Evolutionary conservation across 2,329 filamentous ascomycete species (phyloP), one percentile per base, ranked within the genome.

Genomic region (Sclerotinia sclerotiorum): DNA sequence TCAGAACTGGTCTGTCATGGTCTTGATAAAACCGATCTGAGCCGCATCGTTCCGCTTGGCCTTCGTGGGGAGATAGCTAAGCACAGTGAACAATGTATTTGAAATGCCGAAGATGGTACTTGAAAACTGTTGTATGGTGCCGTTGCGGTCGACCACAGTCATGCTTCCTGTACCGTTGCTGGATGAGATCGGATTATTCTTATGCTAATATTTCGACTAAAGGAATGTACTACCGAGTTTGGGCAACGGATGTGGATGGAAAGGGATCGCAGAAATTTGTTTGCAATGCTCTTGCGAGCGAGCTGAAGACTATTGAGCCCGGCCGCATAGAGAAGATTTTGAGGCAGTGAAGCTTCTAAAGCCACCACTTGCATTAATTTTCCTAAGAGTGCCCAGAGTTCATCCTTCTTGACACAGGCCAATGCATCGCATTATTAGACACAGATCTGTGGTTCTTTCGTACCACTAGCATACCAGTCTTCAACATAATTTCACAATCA

Each of bases 71-170:
- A 64, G 1, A 52, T 75, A 15, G 63, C 46, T 2, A 66, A 65
- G 19, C 44, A 60, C 49, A 72, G 71, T 51, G 65, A 56, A 29
- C 39, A 68, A 44, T 67, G 70, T 44, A 75, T 74, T 3, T 69
- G 76, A n/a, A 76, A 72, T 2, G 74, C 76, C 0, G 76, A 78
- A 61, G 71, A 70, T 17, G 75, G 77, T n/a, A 77, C 76, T 56
- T 70, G 77, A 6, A 77, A 76, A 21, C 68, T 78, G 32, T 55
- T 78, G 39, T 69, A 76, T 64, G 77, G 68, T 7, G 71, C 69
- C 19, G 71, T 74, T 35, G 75, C 67, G 15, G 75, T 73, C 2
- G 71, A 74, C 42, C 71, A 77, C 7, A 75, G 73, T 49, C 77
- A 78, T 67, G 76, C 17, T 49, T 52, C 66, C 58, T 72, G 70